These are phyloP conservation scores for Parasarocladium wereldwijsianum DNA, from an alignment of 2,329 filamentous ascomycete genomes.

Conservation along the genomic window DNA sequence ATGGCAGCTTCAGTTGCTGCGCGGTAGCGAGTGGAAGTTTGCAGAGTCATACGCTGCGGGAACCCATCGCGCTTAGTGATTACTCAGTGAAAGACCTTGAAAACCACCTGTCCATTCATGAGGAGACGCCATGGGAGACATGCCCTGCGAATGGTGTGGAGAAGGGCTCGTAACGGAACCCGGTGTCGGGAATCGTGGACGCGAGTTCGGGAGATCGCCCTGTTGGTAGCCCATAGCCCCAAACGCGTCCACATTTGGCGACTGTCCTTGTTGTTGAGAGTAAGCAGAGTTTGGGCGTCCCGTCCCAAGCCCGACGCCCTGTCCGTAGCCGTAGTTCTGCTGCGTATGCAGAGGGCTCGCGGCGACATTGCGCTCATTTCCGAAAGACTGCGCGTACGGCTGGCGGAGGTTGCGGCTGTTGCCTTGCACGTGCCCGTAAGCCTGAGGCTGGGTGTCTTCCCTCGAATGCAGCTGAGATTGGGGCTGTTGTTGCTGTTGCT, in stretches of 20 bases:
- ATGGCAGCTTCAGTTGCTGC: no score
- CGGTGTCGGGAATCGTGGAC: conserved; percentile 30
- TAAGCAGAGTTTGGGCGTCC: conserved; percentile 16
- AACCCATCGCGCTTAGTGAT: no score
- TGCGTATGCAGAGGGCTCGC: conserved; percentile 19
- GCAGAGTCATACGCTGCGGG: no score
- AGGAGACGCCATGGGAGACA: conserved; percentile 26
- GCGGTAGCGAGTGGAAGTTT: no score
- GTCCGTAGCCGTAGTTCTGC: conserved; percentile 20
- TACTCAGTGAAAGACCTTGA: conserved; percentile 59
- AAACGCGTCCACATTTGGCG: conserved; percentile 16
- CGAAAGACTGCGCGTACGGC: conserved; percentile 26
- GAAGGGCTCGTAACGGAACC: conserved; percentile 19
- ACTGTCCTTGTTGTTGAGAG: conserved; percentile 12
- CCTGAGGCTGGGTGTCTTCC: conserved; percentile 7
- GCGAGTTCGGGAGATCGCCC: conserved; percentile 29
- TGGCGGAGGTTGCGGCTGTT: conserved; percentile 26
- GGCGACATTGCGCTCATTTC: conserved; percentile 25
- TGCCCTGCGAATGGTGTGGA: conserved; percentile 19
- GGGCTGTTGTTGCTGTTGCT: conserved; percentile 16
- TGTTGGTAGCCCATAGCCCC: conserved; percentile 18
- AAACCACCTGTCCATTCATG: conserved; percentile 50
- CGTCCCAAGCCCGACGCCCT: conserved; percentile 18
- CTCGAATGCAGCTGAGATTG: background rate
- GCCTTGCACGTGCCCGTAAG: conserved; percentile 21